Evolutionary conservation across 2,329 filamentous ascomycete species (phyloP), one percentile per base, ranked within the genome.

Genomic region (Furcasterigmium furcatum): DNA sequence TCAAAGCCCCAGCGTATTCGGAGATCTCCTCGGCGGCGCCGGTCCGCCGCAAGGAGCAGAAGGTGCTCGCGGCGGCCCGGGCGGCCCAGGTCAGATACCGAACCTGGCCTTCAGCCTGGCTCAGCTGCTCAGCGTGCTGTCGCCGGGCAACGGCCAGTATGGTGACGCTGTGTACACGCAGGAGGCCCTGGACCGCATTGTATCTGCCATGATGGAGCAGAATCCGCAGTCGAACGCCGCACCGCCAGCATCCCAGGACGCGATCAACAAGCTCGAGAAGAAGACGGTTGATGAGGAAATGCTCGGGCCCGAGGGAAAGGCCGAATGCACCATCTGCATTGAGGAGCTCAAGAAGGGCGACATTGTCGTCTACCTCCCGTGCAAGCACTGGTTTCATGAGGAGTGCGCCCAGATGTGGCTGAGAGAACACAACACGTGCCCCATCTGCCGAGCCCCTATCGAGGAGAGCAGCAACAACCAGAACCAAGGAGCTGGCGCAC

Each of bases 301-400:
- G 78, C 72, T 95, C 6, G 77, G 74, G 1, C 61, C 70, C 0
- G 79, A 82, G 44, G 79, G 77, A 7, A 88, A 86, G 47, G 85
- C 83, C 35, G 91, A 96, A 59, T 99, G 94, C 64, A 91, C 88
- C 29, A 96, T 99, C 47, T 99, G 94, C 66, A 95, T 97, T 72
- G 91, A 96, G 45, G 80, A 88, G 22, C 85, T 95, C 50, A 76
- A 80, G 21, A 60, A 87, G 29, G 87, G 83, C 10, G 83, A 88
- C 24, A 82, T 88, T 60, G 88, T 92, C 5, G 80, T 87, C 0
- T 77, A 85, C 38, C 67, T 99, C 42, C 91, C 91, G 0, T 99
- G 94, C 67, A 86, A 82, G 48, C 94, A 99, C 60, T 96, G 90
- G 89, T 97, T 96, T 63, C 92, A 96, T 59, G 84, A 85, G 47